These are phyloP conservation scores for Marvania coccoides DNA, from an alignment of 139 green algal genomes.

Conservation along the genomic window DNA sequence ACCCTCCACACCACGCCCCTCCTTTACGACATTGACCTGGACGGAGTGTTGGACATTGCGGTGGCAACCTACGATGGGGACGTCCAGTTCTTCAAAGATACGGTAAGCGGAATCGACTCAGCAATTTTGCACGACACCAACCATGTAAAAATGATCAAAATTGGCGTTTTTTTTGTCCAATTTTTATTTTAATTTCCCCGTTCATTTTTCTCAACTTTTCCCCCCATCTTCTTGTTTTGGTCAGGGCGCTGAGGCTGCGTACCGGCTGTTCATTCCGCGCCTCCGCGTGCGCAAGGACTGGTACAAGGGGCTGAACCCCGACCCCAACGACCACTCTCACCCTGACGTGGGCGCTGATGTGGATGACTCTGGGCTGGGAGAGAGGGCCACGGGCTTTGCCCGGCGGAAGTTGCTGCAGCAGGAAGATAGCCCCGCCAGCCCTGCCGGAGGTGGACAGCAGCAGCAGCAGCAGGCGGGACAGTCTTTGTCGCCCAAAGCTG, in stretches of 20 bases:
- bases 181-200: too few species aligned
- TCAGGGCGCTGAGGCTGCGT: constrained; percentile 49
- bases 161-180: too few species aligned
- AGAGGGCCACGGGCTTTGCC: not conserved
- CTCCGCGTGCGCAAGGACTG: constrained; percentile 74
- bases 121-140: not conserved
- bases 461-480: constrained; percentile 5
- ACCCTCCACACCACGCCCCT: constrained; percentile 82
- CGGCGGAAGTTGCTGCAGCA: not conserved
- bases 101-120: constrained; percentile 19
- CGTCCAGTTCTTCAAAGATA: constrained; percentile 86
- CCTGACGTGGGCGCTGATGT: constrained; percentile 58
- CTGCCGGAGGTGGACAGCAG: not conserved
- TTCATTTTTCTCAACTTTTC: not conserved
- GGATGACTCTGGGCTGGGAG: constrained; percentile 6
- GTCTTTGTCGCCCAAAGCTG: not conserved
- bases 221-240: not conserved
- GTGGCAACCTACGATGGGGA: constrained; percentile 87
- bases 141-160: too few species aligned
- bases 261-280: constrained; percentile 51
- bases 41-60: constrained; percentile 83
- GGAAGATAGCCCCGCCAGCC: not conserved
- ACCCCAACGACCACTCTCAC: constrained; percentile 82
- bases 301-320: constrained; percentile 74
- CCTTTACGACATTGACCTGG: constrained; percentile 82